Evolutionary conservation across 2,329 filamentous ascomycete species (phyloP), one percentile per base, ranked within the genome.

Genomic region (Pseudogymnoascus sp.): DNA sequence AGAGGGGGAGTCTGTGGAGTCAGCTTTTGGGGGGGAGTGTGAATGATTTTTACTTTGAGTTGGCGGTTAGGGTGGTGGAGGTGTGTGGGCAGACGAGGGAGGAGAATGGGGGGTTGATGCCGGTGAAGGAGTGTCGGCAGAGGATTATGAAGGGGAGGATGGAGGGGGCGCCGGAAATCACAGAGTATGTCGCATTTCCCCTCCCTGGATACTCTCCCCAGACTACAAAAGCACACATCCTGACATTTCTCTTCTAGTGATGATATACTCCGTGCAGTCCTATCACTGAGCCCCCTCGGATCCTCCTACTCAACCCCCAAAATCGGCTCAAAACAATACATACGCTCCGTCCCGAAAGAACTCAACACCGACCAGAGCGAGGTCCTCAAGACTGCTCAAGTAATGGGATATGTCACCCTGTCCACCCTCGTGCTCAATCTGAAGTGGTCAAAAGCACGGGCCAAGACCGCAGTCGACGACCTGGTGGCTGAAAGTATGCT

Each of bases 31-130:
- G 95, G 31, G 86, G 89, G 65, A 92, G 88, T 70, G 93, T 99
- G 69, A 96, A 97, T 74, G 95, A 99, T 75, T 99, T 99, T 74
- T 99, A 98, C 78, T 98, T 98, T 75, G 93, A 96, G 79, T 85
- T 99, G 53, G 95, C 92, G 1, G 93, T 98, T n/a, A 84, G 91
- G 60, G 90, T 98, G 0, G 95, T 99, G 5, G 93, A 98, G 75
- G 86, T 97, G 6, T 99, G 95, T 73, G 83, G 91, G 5, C 86
- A 88, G 61, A 97, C 92, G 50, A 82, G 95, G 61, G 85, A 84
- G 3, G 93, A 97, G 77, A 99, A 99, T 74, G 95, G 95, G 6
- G 95, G 95, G 0, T 79, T 99, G 70, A 91, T 99, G 61, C 90
- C 90, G 10, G 83, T 98, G 16, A 80, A 84, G 50, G 93, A 98